Base-by-base conservation (phyloP, 2,329 filamentous ascomycete genomes). In the Lasiodiplodia hormozganensis region DNA sequence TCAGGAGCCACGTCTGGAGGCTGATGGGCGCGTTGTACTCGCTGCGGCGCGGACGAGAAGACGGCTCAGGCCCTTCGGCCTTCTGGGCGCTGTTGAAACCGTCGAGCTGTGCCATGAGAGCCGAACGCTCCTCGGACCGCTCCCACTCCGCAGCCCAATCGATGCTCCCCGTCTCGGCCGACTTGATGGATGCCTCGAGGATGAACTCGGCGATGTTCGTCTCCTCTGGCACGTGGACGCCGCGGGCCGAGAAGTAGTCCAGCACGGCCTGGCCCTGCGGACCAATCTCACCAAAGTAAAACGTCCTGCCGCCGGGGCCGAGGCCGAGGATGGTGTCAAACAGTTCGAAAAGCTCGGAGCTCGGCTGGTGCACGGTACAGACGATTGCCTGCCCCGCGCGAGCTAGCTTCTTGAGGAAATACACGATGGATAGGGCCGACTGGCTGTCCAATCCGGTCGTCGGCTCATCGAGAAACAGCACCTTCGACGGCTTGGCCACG, bases 331-430 rank as follows among this genome's bases (percentile, higher is more conserved):
- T 84, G 8, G 91, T 87, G 76, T 96, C 93, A 72, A 96, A 96
- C 77, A 93, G 89, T 75, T 93, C 90, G 72, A 96, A 95, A 0
- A 96, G 83, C 0, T 90, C 88, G n/a, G 91, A 90, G 67, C 92
- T 93, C 1, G 93, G 93, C 76, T 96, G 93, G 76, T 96, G 93
- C 70, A 96, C 96, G 1, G 92, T 96, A 80, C 92, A 94, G 1
- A 96, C 85, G 71, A 96, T 91, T 10, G 92, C 92, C 77, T 96
- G 93, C 1, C 93, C 93, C 1, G 89, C 89, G 16, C 85, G 82
- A 51, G 90, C 88, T 4, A 92, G 85, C 80, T 92, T 92, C 74
- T 87, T 87, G 16, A 93, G 81, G 81, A 92, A 90, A n/a, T 88
- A 86, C 16, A 91, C 87, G 69, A 91, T 92, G 76, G 90, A 90